phyloP scores from a whole-genome alignment of 805 yeast species.

The Sugiyamaella mastotermitis region DNA sequence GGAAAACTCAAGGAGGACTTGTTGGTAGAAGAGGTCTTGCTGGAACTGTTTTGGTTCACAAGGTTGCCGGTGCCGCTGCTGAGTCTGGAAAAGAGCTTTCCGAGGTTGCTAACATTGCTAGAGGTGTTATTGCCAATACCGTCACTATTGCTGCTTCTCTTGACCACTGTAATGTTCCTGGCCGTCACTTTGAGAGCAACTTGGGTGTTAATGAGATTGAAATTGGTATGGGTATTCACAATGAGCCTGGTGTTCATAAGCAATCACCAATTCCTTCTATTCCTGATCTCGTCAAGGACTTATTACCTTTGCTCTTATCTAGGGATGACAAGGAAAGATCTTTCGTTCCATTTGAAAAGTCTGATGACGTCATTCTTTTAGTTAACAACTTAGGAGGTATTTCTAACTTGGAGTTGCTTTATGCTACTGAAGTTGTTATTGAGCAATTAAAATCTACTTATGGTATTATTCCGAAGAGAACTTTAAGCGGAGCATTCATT shows the following conservation, averaged over 20 bases:
- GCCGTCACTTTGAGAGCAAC: constrained; percentile 51
- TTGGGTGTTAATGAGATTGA: constrained; percentile 66
- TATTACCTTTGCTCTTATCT: constrained; percentile 58
- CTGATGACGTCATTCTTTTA: constrained; percentile 59
- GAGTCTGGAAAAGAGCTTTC: constrained; percentile 38
- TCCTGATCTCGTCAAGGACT: constrained; percentile 48
- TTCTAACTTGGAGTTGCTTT: constrained; percentile 69
- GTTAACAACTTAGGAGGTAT: constrained; percentile 89
- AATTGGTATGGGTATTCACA: constrained; percentile 93
- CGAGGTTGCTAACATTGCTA: constrained; percentile 54
- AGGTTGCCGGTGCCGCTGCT: constrained; percentile 71
- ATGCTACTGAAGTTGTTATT: constrained; percentile 58
- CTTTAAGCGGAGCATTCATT: constrained; percentile 71
- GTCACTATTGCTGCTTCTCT: constrained; percentile 88
- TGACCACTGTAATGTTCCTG: constrained; percentile 88
- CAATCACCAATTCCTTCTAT: constrained; percentile 64
- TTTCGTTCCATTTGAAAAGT: constrained; percentile 59
- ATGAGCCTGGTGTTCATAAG: constrained; percentile 79
- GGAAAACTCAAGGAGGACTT: constrained; percentile 79
- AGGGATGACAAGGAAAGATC: constrained; percentile 68
- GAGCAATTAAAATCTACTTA: constrained; percentile 44
- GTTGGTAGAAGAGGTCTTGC: constrained; percentile 95
- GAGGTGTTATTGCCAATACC: constrained; percentile 51
- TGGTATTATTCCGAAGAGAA: constrained; percentile 57
- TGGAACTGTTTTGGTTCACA: constrained; percentile 84